Conservation (phyloP, 306 rosid species). For the Vigna reflexopilosa region DNA sequence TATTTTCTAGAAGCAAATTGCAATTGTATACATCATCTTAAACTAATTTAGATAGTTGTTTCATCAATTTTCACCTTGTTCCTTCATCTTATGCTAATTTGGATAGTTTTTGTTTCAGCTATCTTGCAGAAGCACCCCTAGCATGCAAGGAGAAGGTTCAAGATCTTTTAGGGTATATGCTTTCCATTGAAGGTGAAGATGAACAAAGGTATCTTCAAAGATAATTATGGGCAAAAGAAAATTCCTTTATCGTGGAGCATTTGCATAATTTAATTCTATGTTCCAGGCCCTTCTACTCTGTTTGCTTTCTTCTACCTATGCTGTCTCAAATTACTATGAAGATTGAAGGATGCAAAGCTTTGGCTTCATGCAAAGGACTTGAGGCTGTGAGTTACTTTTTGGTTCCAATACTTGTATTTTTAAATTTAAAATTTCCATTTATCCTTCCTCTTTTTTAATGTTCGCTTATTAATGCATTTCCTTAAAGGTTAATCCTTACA, state of each 20-base stretch:
- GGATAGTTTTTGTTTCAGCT: conserved; percentile 60
- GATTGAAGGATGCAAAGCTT: conserved; percentile 72
- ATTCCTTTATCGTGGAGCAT: neutral
- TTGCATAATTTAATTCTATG: conserved; percentile 41
- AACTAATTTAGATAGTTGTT: conserved; percentile 23
- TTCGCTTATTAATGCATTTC: conserved; percentile 13
- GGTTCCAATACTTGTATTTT: conserved; percentile 11
- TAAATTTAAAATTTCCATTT: neutral
- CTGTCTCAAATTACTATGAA: conserved; percentile 84
- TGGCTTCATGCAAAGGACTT: conserved; percentile 75
- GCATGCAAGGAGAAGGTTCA: conserved; percentile 82
- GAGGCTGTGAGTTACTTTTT: conserved; percentile 66
- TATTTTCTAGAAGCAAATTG: conserved; percentile 23
- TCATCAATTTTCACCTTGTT: conserved; percentile 17
- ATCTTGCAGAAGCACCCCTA: conserved; percentile 89
- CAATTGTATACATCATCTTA: neutral
- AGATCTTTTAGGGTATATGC: conserved; percentile 80
- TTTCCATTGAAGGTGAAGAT: conserved; percentile 84
- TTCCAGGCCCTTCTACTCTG: conserved; percentile 80
- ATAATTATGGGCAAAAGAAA: conserved; percentile 29
- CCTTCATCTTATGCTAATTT: conserved; percentile 15
- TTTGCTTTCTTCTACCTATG: conserved; percentile 90
- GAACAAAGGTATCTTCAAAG: conserved; percentile 71
- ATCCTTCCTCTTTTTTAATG: neutral
- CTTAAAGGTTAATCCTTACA: conserved; percentile 15